These are phyloP conservation scores for Friedmanniomyces endolithicus DNA, from an alignment of 495 filamentous ascomycete species.

Conservation along the genomic window DNA sequence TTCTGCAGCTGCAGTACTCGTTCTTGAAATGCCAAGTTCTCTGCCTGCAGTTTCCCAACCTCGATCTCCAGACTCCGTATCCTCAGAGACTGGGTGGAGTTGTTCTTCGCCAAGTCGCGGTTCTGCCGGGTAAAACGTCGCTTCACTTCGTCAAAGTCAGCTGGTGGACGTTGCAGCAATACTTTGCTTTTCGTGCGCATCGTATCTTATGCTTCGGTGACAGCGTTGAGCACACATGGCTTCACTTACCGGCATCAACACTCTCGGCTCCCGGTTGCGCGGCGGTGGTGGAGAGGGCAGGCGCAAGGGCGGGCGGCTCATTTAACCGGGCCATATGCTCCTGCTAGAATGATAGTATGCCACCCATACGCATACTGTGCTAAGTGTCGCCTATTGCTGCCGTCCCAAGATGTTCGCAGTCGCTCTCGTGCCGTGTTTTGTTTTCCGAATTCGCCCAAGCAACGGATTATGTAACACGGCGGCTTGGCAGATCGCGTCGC, in stretches of 20 bases:
- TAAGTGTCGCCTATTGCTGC: not conserved
- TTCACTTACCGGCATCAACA: constrained; percentile 63
- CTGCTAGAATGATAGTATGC: not conserved
- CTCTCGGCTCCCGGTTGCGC: constrained; percentile 45
- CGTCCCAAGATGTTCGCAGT: not conserved
- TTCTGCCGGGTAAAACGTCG: constrained; percentile 84
- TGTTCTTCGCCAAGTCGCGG: constrained; percentile 76
- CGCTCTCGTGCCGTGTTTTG: not conserved
- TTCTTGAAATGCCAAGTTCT: constrained; percentile 75
- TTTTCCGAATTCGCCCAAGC: not conserved
- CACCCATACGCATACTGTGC: constrained; percentile 1
- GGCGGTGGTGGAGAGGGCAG: constrained; percentile 1
- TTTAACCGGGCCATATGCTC: constrained; percentile 78
- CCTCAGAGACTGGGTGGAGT: constrained; percentile 79
- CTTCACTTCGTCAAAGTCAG: constrained; percentile 48
- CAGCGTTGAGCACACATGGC: not conserved
- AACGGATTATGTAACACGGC: not conserved
- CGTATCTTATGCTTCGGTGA: too few relatives aligned
- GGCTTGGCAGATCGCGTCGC: not conserved
- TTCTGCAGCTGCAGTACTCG: constrained; percentile 63
- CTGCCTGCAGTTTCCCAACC: constrained; percentile 64
- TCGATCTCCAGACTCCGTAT: constrained; percentile 83
- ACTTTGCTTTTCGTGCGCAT: constrained; percentile 18
- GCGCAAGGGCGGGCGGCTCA: constrained; percentile 47
- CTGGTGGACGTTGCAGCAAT: constrained; percentile 12